phyloP scores from a whole-genome alignment of 805 yeast species.

The Vanderwaltozyma tropicalis region DNA sequence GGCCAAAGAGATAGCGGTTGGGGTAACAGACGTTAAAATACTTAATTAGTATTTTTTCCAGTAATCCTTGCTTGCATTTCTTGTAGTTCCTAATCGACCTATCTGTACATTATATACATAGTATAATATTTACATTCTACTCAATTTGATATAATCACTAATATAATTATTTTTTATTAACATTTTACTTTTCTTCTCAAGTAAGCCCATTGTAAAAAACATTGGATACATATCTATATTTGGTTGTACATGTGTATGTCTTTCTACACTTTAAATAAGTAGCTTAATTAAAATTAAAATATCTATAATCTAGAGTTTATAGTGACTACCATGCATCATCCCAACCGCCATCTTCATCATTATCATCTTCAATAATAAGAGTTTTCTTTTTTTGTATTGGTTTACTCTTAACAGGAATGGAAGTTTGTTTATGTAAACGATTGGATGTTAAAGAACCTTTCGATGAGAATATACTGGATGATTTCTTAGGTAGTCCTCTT shows the following conservation, averaged over 20 bases:
- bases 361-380: not conserved
- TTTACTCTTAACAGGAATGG: not conserved
- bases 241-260: too few species aligned
- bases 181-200: too few species aligned
- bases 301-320: not conserved
- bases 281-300: not conserved
- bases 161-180: too few species aligned
- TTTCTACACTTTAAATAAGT: too few species aligned
- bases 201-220: too few species aligned
- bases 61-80: too few species aligned
- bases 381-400: not conserved
- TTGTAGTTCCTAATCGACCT: too few species aligned
- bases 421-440: not conserved
- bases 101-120: too few species aligned
- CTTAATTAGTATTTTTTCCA: too few species aligned
- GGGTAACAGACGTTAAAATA: slow-evolving; percentile 15
- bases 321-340: slow-evolving; percentile 7
- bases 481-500: not conserved
- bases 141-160: too few species aligned
- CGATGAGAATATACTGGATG: not conserved
- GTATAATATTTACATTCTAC: too few species aligned
- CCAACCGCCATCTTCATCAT: slow-evolving; percentile 8
- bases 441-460: not conserved
- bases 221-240: too few species aligned
- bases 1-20: slow-evolving; percentile 30